Evolutionary conservation across 2,329 filamentous ascomycete genomes (phyloP).

Genomic region (Cordyceps pruinosa): DNA sequence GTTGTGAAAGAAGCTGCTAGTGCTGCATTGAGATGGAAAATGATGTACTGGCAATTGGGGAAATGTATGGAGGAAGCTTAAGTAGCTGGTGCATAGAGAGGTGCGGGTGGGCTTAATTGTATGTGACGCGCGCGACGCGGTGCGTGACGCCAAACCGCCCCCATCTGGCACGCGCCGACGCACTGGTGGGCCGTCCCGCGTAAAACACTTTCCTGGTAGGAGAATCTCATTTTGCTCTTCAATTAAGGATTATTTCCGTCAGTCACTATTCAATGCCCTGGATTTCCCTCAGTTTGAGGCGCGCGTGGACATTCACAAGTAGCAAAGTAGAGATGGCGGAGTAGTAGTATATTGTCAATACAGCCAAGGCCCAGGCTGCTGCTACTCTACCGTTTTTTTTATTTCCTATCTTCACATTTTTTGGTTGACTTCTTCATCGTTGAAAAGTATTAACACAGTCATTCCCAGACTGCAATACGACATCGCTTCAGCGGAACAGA

Average conservation of each 20-base stretch:
- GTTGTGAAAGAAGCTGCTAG: not conserved
- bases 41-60: not conserved
- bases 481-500: not conserved
- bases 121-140: slow-evolving; percentile 9
- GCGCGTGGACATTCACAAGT: not conserved
- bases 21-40: not conserved
- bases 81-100: not conserved
- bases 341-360: slow-evolving; percentile 9
- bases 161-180: slow-evolving; percentile 7
- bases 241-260: not conserved
- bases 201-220: not conserved
- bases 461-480: not conserved
- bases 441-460: not conserved
- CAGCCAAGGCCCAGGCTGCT: slow-evolving; percentile 1
- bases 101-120: not conserved
- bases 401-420: not conserved
- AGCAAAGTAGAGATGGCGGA: not conserved
- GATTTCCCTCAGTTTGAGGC: too few species aligned
- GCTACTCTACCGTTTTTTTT: slow-evolving; percentile 8
- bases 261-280: not conserved
- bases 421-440: not conserved
- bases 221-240: not conserved
- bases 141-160: not conserved
- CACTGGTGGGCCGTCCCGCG: not conserved
- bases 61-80: not conserved